phyloP scores from a whole-genome alignment of 2,329 filamentous ascomycete species.

The Cryphonectria radicalis region DNA sequence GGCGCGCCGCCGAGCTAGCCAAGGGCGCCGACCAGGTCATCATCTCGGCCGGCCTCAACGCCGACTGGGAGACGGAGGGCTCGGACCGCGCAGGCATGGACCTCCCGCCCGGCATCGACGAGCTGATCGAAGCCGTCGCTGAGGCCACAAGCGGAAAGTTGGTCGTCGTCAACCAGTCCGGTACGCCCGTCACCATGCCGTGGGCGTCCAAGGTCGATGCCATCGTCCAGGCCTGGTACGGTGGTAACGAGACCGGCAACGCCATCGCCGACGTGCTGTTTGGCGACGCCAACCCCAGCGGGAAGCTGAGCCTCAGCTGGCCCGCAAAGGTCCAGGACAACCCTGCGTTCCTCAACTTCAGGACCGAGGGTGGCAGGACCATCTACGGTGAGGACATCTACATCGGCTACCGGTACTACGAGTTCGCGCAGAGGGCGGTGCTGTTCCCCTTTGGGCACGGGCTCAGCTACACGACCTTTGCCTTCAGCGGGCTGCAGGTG shows the following conservation, averaged over 20 bases:
- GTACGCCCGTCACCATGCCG: conserved; percentile 74
- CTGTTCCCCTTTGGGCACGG: conserved; percentile 38
- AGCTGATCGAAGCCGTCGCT: conserved; percentile 68
- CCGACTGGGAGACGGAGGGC: conserved; percentile 82
- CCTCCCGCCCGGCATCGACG: conserved; percentile 73
- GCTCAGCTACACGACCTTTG: conserved; percentile 36
- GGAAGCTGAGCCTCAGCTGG: conserved; percentile 69
- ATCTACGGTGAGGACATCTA: conserved; percentile 76
- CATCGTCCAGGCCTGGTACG: conserved; percentile 80
- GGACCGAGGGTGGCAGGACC: conserved; percentile 65
- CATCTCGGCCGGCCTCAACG: conserved; percentile 76
- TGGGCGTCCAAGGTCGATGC: conserved; percentile 63
- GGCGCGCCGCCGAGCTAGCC: conserved; percentile 69
- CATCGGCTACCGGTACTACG: conserved; percentile 74
- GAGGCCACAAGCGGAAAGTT: conserved; percentile 67
- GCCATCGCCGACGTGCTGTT: conserved; percentile 79
- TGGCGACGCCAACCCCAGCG: conserved; percentile 73
- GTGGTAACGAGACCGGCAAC: conserved; percentile 85
- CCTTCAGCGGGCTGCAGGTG: conserved; percentile 54
- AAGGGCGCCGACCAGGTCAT: conserved; percentile 76
- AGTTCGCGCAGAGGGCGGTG: conserved; percentile 49
- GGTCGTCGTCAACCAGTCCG: conserved; percentile 76
- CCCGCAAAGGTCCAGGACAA: conserved; percentile 67
- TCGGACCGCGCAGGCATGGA: conserved; percentile 79
- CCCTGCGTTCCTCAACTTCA: conserved; percentile 70